Evolutionary conservation across 805 yeast genomes (phyloP), one percentile per base, ranked within the genome.

Genomic region (Hanseniaspora thailandica): DNA sequence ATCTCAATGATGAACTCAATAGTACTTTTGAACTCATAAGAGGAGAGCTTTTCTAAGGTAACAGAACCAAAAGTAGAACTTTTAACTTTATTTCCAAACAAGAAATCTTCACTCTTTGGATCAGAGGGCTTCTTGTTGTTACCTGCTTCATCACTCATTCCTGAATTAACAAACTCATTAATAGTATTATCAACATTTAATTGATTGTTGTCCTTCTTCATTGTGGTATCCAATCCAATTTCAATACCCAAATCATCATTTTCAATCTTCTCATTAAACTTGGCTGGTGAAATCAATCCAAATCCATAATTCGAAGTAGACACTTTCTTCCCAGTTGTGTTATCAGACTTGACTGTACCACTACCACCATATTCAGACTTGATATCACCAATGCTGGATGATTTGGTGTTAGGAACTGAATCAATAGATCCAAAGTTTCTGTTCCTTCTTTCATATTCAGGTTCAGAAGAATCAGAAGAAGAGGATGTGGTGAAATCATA

Each of bases 21-120:
- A 5, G 87, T 81, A 13, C 78, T 71, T 2, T 78, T 74, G 0
- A 83, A 70, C 50, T 72, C 69, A 2, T 82, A 77, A 0, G 80
- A 72, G 0, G 81, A 77, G 53, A 82, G 61, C 45, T 74, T 76
- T 59, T 79, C 85, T 44, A 83, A 66, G 1, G 84, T 78, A 8
- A 80, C 17, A 10, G 45, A 36, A 10, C 39, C 47, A 13, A 46
- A 36, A 12, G 34, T 13, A 12, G 15, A 2, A 38, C 41, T 46
- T 20, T 36, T 30, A 17, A 19, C 34, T 28, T 47, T 19, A 15
- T 33, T 33, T 4, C 36, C 34, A 17, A 6, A 17, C 19, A 13
- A 9, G 15, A 9, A 30, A 6, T 44, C 28, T 3, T 44, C 35
- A 20, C 12, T 44, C 26, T 44, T 30, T 10, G 35, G 19, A 30